Base-by-base conservation (phyloP, 768 basidiomycete genomes). In the Phaffia tasmanica region DNA sequence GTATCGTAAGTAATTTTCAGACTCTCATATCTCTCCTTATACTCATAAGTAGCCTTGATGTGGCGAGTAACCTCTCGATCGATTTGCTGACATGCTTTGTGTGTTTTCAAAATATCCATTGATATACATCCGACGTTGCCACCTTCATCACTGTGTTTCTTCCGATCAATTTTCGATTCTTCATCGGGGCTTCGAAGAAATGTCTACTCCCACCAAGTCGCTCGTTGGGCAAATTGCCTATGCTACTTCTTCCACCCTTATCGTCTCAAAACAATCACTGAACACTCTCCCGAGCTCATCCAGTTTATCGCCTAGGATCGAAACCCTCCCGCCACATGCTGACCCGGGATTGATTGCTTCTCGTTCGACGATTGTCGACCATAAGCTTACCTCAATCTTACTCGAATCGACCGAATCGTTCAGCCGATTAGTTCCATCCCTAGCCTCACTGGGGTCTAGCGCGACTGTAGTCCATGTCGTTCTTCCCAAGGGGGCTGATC, bases 391-490 rank as follows among this genome's bases (percentile, higher is more conserved):
- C 29, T 65, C 70, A 15, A 51, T 71, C 47, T 47, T 71, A 42
- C 64, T 71, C 19, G 58, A 65, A 2, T 50, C 64, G 42, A 47
- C 42, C n/a, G 42, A 55, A 16, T 57, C 55, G 0, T 68, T 70
- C 63, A 32, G 64, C 9, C 63, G 63, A 9, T 65, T 72, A 46
- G 54, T 72, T 53, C 72, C 72, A 6, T 66, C 70, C 25, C 69
- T 72, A 25, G 59, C 64, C 9, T 23, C 51, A 3, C 67, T 72
- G 21, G 53, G 59, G 0, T 21, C 42, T 18, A 65, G 69, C 16
- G 64, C 72, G 19, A 62, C 70, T n/a, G 66, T 70, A 32, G 70
- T 70, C 15, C 72, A 72, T 49, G 62, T 72, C 50, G 61, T 46
- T 9, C 54, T 71, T 9, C 57, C 57, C 18, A 47, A 62, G 4